These are phyloP conservation scores for Naematelia aurantialba DNA, from an alignment of 768 basidiomycete genomes.

Conservation along the genomic window DNA sequence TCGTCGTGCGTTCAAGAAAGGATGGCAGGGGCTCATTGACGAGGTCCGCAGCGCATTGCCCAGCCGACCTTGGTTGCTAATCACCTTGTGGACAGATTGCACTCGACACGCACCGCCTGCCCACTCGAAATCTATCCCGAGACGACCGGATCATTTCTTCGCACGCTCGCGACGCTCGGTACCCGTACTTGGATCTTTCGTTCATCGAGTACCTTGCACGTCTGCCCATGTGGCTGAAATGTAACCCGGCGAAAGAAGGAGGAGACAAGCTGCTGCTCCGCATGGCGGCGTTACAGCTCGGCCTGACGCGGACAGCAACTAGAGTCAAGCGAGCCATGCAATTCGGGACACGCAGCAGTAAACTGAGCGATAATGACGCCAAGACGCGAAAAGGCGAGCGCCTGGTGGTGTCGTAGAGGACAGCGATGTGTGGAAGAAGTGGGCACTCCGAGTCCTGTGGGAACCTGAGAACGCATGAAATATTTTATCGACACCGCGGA, in stretches of 20 bases:
- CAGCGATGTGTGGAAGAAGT: not conserved
- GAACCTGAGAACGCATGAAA: no score
- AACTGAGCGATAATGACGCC: slow-evolving; percentile 35
- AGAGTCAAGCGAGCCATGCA: slow-evolving; percentile 95
- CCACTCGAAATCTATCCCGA: slow-evolving; percentile 81
- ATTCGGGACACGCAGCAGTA: slow-evolving; percentile 61
- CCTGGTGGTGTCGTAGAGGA: not conserved
- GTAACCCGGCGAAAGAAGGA: slow-evolving; percentile 63
- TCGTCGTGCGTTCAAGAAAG: slow-evolving; percentile 64
- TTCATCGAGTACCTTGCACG: slow-evolving; percentile 72
- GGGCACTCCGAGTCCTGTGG: not conserved
- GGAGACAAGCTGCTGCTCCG: slow-evolving; percentile 89
- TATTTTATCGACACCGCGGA: no score
- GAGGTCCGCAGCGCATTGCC: slow-evolving; percentile 58
- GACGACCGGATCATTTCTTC: slow-evolving; percentile 92
- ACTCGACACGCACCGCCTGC: slow-evolving; percentile 80
- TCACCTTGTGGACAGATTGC: slow-evolving; percentile 62
- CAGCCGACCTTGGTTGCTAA: not conserved
- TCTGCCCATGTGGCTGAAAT: slow-evolving; percentile 75
- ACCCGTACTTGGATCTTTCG: slow-evolving; percentile 80
- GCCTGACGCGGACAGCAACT: slow-evolving; percentile 66
- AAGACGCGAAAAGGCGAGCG: slow-evolving; percentile 15
- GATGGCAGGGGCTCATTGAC: slow-evolving; percentile 72
- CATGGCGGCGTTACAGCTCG: slow-evolving; percentile 66
- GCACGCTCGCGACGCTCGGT: slow-evolving; percentile 85